A percentile compares a stretch with the other conserved stretches of the same genome.
These are phyloP conservation scores for Aspergillus nomiae DNA, from an alignment of 2,329 filamentous ascomycete genomes.

Conservation along the genomic window DNA sequence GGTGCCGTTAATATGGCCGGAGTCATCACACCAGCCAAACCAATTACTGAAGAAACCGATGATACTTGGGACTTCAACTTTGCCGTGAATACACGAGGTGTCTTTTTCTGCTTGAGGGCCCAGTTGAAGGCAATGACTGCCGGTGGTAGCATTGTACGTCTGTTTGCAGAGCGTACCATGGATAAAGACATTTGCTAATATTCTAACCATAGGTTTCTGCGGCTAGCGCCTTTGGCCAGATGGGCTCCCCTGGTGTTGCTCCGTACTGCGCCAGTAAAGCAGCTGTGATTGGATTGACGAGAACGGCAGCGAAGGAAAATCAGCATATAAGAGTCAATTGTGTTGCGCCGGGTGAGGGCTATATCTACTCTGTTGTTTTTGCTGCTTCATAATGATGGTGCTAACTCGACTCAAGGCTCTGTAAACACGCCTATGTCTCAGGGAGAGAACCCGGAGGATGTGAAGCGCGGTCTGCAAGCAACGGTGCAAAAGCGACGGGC, in stretches of 20 bases:
- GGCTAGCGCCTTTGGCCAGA: neutral
- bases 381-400: neutral
- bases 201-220: neutral
- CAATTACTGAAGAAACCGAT: neutral
- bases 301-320: constrained; percentile 39
- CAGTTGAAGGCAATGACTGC: constrained; percentile 19
- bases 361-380: neutral
- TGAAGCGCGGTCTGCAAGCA: neutral
- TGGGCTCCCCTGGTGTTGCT: constrained; percentile 9
- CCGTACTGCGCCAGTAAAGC: constrained; percentile 50
- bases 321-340: constrained; percentile 38
- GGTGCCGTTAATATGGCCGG: constrained; percentile 5
- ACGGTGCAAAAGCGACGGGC: neutral
- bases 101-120: constrained; percentile 22
- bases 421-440: neutral
- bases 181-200: rapidly evolving
- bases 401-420: neutral
- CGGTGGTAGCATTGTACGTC: constrained; percentile 40
- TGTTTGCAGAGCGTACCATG: rapidly evolving
- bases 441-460: neutral
- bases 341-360: neutral
- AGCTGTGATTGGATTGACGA: constrained; percentile 48
- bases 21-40: neutral
- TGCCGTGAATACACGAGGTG: constrained; percentile 17
- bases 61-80: neutral